These are phyloP conservation scores for Vigna mungo DNA, from an alignment of 306 rosid genomes.

Conservation along the genomic window DNA sequence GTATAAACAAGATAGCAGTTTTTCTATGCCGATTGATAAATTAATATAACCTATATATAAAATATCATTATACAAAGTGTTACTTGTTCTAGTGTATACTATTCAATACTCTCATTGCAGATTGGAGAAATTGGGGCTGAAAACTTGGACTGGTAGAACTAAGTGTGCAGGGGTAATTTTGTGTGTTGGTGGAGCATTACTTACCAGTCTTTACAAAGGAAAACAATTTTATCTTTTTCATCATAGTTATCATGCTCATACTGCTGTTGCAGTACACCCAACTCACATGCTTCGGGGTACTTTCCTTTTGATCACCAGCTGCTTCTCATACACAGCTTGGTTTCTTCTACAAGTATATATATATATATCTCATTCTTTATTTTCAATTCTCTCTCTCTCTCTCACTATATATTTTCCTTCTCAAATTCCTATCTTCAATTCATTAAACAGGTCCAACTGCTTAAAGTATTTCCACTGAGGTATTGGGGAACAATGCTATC, in stretches of 20 bases:
- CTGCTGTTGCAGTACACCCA: background rate
- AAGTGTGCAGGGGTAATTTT: constrained; percentile 61
- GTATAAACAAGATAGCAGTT: constrained; percentile 24
- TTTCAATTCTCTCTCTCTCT: background rate
- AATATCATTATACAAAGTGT: too few species aligned
- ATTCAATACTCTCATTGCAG: constrained; percentile 18
- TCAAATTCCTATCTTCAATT: background rate
- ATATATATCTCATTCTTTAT: constrained; percentile 34
- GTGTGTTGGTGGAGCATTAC: constrained; percentile 67
- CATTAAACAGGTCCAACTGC: constrained; percentile 56
- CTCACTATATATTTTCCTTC: background rate
- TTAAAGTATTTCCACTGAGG: constrained; percentile 58
- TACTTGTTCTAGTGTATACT: too few species aligned
- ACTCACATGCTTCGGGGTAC: constrained; percentile 64
- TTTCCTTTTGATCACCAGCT: constrained; percentile 53
- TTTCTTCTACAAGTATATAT: constrained; percentile 64
- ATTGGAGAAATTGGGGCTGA: constrained; percentile 51
- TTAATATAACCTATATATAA: too few species aligned
- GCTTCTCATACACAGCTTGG: constrained; percentile 63
- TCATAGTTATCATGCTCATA: constrained; percentile 26
- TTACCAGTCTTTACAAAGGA: constrained; percentile 55
- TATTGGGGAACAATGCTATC: constrained; percentile 61
- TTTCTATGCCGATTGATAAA: too few species aligned
- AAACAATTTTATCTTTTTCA: constrained; percentile 51
- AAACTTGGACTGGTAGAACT: constrained; percentile 48